Percentiles rank a stretch among this genome's conserved stretches.
These are phyloP conservation scores for Marsdenia floribunda DNA, from an alignment of 257 asterid genomes.

Conservation along the genomic window DNA sequence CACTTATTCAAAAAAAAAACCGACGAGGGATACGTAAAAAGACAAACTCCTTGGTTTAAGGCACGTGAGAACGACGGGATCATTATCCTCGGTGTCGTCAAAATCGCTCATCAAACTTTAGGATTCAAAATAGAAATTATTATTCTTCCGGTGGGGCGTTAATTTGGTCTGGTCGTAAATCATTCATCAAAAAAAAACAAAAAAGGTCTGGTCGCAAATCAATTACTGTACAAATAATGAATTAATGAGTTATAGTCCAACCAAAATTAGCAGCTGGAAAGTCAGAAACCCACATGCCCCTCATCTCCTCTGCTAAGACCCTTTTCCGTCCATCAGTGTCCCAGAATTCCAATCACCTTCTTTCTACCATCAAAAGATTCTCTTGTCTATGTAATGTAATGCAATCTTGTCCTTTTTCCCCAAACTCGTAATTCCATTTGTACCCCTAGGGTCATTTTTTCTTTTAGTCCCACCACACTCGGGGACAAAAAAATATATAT, in stretches of 20 bases:
- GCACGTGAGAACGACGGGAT: neutral
- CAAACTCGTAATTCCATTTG: neutral
- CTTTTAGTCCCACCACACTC: neutral
- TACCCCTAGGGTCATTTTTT: neutral
- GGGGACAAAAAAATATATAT: too few species aligned
- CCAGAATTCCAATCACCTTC: neutral
- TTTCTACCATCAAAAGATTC: neutral
- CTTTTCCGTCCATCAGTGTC: neutral
- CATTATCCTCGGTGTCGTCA: neutral
- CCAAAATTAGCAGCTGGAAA: neutral
- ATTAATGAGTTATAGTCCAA: neutral
- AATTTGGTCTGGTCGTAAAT: too few species aligned
- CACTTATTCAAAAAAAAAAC: too few species aligned
- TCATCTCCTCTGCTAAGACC: too few species aligned
- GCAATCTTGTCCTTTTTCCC: neutral
- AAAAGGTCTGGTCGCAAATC: too few species aligned
- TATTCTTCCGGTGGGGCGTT: too few species aligned
- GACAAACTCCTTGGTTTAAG: conserved; percentile 2
- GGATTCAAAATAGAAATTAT: too few species aligned
- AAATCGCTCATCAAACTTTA: too few species aligned
- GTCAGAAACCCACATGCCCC: conserved; percentile 6
- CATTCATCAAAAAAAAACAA: too few species aligned
- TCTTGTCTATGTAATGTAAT: neutral
- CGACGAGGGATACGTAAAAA: neutral
- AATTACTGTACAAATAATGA: too few species aligned